Base-by-base conservation (phyloP, 2,329 filamentous ascomycete species). In the Xylariaceae sp. region DNA sequence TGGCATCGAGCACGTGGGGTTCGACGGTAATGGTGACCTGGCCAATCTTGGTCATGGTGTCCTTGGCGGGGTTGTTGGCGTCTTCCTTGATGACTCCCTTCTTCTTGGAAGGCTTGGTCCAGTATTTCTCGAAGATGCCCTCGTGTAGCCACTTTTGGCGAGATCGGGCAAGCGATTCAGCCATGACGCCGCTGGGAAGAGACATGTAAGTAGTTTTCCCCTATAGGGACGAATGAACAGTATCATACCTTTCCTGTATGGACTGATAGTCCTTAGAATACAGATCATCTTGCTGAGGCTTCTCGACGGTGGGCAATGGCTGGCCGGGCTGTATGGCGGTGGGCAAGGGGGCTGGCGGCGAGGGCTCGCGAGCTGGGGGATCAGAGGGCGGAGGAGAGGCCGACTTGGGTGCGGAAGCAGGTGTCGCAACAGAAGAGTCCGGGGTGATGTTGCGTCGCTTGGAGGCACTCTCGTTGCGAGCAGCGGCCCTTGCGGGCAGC, bases 1-100 rank as follows among this genome's bases (percentile, higher is more conserved):
- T 85, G 14, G 87, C 87, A 57, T 90, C 86, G 58, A 94, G 82
- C 39, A 87, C 80, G 63, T 94, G 87, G 40, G 89, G 89, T 66
- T 91, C 89, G 52, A 91, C 82, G 18, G 82, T 86, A 54, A 95
- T 82, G 32, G 83, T 83, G 54, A 88, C 83, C 58, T 80, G 80
- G 58, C 89, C 89, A 18, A 89, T 78, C 66, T 84, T 87, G 56
- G 78, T 74, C 83, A 90, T 89, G 54, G 78, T 83, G 41, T 89
- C 80, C 67, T 87, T 83, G 54, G 83, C 71, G 2, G 84, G 85
- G 59, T 88, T 87, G 58, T 83, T 82, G 6, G 78, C 74, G 45
- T 84, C 80, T 58, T 85, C 83, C 47, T 78, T 76, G 19, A 82
- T 67, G 2, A 80, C 78, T 39, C 84, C 82, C 66, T 86, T 88